Base-by-base conservation (phyloP, 2,329 filamentous ascomycete species). In the Colletotrichum sp. region DNA sequence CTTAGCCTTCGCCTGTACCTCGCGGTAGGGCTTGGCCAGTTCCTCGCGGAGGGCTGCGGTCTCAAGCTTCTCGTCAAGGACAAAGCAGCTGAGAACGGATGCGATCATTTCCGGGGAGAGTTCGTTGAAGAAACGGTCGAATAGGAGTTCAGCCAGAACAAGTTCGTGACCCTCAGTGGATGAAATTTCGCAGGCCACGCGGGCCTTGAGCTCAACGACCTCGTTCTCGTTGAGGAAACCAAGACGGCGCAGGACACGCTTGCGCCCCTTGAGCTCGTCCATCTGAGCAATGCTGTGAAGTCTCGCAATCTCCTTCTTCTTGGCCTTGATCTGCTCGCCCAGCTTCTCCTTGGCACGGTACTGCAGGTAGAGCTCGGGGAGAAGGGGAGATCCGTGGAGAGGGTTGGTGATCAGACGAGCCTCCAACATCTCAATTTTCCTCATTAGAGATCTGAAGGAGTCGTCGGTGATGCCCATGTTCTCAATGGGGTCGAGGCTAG, bases 81-180 rank as follows among this genome's bases (percentile, higher is more conserved):
- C 97, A 86, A 99, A 99, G 82, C 95, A 96, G 80, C 95, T 98
- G 75, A 99, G 90, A 8, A 96, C 92, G 0, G 96, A 92, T 2
- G 97, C 97, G 80, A 94, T 95, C 79, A 96, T 91, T 84, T 99
- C 96, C 0, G 97, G 96, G 0, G 93, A 93, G 59, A 99, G 88
- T 82, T 98, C 96, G 83, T 99, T 99, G 90, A 99, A 99, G 90
- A 98, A 99, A 52, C 96, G 92, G 84, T 99, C 98, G 85, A 99
- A 99, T 1, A 99, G 90, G 32, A 99, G 89, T 85, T 99, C 97
- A 15, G 95, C 96, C 7, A 99, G 90, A 78, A 99, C 93, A 57
- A 99, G 89, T 84, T 99, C 98, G 82, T 99, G 97, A 44, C 96
- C 97, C 79, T 93, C 92, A 3, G 92, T 93, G 0, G 96, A 98